Evolutionary conservation across 2,329 filamentous ascomycete species (phyloP), one percentile per base, ranked within the genome.

Genomic region (Talaromyces sp.): DNA sequence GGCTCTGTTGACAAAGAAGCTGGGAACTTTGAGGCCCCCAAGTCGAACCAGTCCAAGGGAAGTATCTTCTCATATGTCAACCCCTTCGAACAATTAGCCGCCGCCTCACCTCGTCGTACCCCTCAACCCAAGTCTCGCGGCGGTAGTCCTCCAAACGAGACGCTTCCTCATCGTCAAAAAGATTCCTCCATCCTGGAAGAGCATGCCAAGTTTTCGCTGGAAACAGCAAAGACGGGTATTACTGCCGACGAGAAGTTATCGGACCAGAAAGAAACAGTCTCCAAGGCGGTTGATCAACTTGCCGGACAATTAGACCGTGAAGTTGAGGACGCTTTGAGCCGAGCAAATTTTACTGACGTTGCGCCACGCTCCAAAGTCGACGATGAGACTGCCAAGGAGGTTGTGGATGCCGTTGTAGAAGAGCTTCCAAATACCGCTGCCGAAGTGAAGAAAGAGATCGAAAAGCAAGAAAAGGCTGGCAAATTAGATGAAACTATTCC

Each of bases 1-100:
- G 72, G 72, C 16, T 68, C 66, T 39, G 65, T 63, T 33, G 65
- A 71, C 18, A 66, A 63, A 23, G 68, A 70, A 46, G 62, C 68
- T 23, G 65, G 69, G 23, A 68, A 72, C 39, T 82, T 79, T 72
- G 80, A 77, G 66, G 74, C 73, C 54, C 66, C 73, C 63, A 68
- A 71, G 40, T 72, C 75, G 39, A 63, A 75, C 0, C 69, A 75
- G 7, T 74, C 76, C 52, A 73, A 70, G 67, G 75, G 73, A 67
- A 73, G 82, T 60, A 80, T 88, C 60, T 90, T 90, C 73, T 89
- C 83, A 31, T 90, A 90, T 75, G 82, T 87, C 69, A 91, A 91
- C 69, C 88, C 88, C 1, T 91, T 91, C 69, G 87, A 90, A 63
- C 83, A 88, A 69, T 78, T 91, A 65, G 84, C 86, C 63, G 86